These are phyloP conservation scores for Botrytis galanthina DNA, from an alignment of 2,329 filamentous ascomycete species.

Conservation along the genomic window DNA sequence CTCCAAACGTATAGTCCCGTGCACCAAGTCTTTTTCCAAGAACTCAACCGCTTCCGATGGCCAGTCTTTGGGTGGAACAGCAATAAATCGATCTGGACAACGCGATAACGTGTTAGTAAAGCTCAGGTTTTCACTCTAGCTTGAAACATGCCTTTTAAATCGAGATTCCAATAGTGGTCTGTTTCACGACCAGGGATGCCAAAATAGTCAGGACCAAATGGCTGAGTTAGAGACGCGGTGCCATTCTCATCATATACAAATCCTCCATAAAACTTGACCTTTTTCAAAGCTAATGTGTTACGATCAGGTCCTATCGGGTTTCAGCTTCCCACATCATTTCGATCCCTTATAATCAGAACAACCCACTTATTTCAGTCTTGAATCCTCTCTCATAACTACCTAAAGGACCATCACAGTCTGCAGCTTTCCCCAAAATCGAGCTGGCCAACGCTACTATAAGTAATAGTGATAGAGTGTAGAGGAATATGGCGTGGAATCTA, in stretches of 20 bases:
- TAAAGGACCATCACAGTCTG: neutral
- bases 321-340: neutral
- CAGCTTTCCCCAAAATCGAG: neutral
- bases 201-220: neutral
- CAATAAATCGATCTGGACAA: neutral
- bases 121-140: neutral
- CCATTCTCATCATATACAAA: neutral
- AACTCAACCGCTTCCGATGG: neutral
- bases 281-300: neutral
- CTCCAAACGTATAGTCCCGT: neutral
- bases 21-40: neutral
- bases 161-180: neutral
- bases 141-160: neutral
- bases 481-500: neutral
- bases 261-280: neutral
- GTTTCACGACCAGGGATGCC: neutral
- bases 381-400: neutral
- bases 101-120: neutral
- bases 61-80: neutral
- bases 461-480: neutral
- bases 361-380: neutral
- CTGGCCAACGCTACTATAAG: neutral
- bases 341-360: neutral
- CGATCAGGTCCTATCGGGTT: neutral
- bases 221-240: neutral